Evolutionary conservation across 192 early-diverging fungal species (phyloP).

Genomic region (Dissophora globulifera): DNA sequence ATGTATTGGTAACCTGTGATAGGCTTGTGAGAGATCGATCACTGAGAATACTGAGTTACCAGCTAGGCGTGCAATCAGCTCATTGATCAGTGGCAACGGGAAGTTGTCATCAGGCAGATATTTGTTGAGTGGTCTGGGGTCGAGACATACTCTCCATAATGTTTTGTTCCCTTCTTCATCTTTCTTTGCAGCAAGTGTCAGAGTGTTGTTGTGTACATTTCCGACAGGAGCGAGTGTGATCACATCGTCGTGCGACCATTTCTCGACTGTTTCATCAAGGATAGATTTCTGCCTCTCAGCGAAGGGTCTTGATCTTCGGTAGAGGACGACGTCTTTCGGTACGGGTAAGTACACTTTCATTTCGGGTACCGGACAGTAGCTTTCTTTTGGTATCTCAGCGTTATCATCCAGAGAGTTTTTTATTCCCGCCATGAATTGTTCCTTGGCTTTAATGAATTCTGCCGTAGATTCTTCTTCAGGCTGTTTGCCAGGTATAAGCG

Average conservation of each 20-base stretch:
- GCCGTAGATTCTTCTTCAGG: neutral
- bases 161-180: no score
- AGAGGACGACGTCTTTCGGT: no score
- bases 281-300: neutral
- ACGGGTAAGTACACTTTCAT: no score
- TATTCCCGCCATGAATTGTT: no score
- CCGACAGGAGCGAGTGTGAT: neutral
- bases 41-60: conserved; percentile 2
- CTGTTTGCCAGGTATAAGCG: neutral
- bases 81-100: neutral
- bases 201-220: neutral
- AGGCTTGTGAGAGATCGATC: conserved; percentile 2
- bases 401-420: no score
- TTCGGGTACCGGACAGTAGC: no score
- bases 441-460: neutral
- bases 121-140: neutral
- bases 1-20: conserved; percentile 5
- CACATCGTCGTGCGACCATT: conserved; percentile 1
- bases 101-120: conserved; percentile 6
- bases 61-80: conserved; percentile 1
- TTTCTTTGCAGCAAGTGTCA: neutral
- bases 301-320: no score
- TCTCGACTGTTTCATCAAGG: neutral
- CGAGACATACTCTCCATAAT: neutral
- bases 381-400: neutral